Base-by-base conservation (phyloP, 2,329 filamentous ascomycete species). In the Dryadomyces quercus-mongolicae region DNA sequence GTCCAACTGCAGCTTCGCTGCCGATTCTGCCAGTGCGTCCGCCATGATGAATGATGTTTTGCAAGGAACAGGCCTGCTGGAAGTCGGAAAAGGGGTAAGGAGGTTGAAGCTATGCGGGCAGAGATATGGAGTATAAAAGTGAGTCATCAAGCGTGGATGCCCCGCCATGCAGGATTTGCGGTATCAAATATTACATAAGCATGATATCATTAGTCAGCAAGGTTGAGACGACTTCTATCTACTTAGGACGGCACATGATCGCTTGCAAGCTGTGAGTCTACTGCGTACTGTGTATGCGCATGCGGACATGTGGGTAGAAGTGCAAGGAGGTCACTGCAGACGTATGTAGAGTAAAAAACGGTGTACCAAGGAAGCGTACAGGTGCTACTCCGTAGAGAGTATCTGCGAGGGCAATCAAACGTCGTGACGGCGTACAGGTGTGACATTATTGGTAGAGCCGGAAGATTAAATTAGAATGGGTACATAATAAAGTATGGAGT, bases 1-100 rank as follows among this genome's bases (percentile, higher is more conserved):
- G 66, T 84, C 80, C 40, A 82, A 74, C 65, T 78, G 71, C 46
- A 83, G 73, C 71, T 82, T 82, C 56, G 78, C 74, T 42, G 73
- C 70, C 51, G 66, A 68, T 59, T 77, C 74, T 31, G 68, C 65
- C 40, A 75, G 65, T 58, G 69, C 67, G 62, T 77, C 74, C 56
- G 74, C 70, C 74, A 77, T 77, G 61, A n/a, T 16, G 13, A 40
- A 40, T 40, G 10, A 40, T 16, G 10, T 40, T 16, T 40, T 40
- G 36, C 10, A 13, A 16, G 36, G 36, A 12, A 40, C 10, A 40
- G 25, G 25, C 25, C 8, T 31, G 25, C 25, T 31, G 25, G 25
- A 40, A 16, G 36, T 40, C 36, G 36, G 36, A 16, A 16, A 13
- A 40, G 10, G 36, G 3, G 36, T 12, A 40, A 9, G 25, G 36